Base-by-base conservation (phyloP, 495 filamentous ascomycete species). In the Hypoxylon perforatum region DNA sequence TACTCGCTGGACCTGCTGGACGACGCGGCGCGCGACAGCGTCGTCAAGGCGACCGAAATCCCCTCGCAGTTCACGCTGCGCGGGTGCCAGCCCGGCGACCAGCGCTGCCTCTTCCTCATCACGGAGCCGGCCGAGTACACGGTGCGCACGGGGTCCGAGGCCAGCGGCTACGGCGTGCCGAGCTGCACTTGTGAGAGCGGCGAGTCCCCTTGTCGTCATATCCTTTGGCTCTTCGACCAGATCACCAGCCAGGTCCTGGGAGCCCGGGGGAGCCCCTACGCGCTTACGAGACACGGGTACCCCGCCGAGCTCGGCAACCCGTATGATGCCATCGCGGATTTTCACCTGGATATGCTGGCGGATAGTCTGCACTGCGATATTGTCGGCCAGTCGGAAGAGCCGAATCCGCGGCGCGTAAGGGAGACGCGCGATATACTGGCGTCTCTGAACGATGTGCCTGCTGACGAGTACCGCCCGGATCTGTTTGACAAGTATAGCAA, bases 161-260 rank as follows among this genome's bases (percentile, higher is more conserved):
- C 72, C 44, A 76, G 77, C 46, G 67, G 73, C 10, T 81, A 77
- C 53, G 70, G 77, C 8, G 53, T 55, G 0, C 79, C 80, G 4
- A 74, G 64, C 15, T 83, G 81, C 67, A 77, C 77, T 23, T 82
- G 81, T 50, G 69, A 74, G 10, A 71, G 64, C 35, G 62, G 51
- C 44, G 59, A 69, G 21, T 65, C 67, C 7, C 80, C 79, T 0
- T 83, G 81, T 71, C 78, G 78, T n/a, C 81, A 83, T 55, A 69
- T 80, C 19, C 71, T 83, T 52, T 83, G 80, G 79, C 73, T 83
- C 19, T 75, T 81, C 45, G 81, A 83, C 71, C 73, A 71, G 49
- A 73, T 83, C 23, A 70, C 77, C 11, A 78, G 76, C 49, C 77
- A 80, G 38, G 62, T 74, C 28, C 62, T 80, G 0, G 75, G 77